Conservation (phyloP, 2,329 filamentous ascomycete species). For the Colletotrichum camelliae region DNA sequence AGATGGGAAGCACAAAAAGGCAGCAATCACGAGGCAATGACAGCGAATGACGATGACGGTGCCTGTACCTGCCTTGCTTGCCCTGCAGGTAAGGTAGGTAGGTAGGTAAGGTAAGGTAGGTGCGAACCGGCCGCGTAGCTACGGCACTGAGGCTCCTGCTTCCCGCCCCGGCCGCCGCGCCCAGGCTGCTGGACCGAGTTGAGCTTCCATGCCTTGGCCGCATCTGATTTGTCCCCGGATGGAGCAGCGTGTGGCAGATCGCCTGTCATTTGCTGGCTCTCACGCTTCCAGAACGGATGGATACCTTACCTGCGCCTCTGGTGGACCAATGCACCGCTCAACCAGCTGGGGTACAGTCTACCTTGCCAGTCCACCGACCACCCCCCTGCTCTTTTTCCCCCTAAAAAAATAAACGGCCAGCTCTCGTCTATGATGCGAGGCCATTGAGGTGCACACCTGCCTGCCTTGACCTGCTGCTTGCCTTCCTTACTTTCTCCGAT, state of each 20-base stretch:
- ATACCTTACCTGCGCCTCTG: neutral
- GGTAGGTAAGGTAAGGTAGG: neutral
- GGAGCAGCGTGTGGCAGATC: constrained; percentile 9
- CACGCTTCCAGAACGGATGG: neutral
- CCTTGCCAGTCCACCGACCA: neutral
- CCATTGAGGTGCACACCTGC: neutral
- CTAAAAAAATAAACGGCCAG: constrained; percentile 8
- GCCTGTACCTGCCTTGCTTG: neutral
- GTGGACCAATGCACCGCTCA: neutral
- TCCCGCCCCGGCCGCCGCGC: neutral
- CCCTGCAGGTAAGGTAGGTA: neutral
- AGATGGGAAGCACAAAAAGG: neutral
- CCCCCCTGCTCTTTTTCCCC: neutral
- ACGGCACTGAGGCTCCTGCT: constrained; percentile 11
- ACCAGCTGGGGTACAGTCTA: neutral
- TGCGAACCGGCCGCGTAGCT: constrained; percentile 15
- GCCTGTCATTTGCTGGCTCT: constrained; percentile 14
- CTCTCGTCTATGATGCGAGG: constrained; percentile 18
- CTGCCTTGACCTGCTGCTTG: neutral
- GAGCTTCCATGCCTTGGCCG: neutral
- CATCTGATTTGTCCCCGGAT: constrained; percentile 8
- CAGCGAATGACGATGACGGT: neutral
- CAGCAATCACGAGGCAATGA: neutral
- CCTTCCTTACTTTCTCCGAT: neutral
- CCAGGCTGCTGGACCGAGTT: constrained; percentile 6